A percentile compares a stretch with the other conserved stretches of the same genome.
Evolutionary conservation across 306 rosid species (phyloP).

Genomic region (Biancaea sappan): DNA sequence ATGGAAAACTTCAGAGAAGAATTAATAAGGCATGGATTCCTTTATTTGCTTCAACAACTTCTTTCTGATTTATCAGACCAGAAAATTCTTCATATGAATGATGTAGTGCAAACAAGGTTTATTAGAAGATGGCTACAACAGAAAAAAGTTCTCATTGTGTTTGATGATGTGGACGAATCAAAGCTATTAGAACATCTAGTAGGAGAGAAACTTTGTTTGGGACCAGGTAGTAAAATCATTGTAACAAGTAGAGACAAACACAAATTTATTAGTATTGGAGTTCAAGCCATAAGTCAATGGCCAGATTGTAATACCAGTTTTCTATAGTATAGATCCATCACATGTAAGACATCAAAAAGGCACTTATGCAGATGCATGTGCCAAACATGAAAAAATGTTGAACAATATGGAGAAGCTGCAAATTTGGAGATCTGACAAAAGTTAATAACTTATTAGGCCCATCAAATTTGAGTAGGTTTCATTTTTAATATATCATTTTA

Average conservation of each 20-base stretch:
- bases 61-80: not conserved
- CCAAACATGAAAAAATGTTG: not conserved
- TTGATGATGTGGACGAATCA: slow-evolving; percentile 20
- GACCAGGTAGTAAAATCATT: slow-evolving; percentile 27
- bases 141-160: slow-evolving; percentile 21
- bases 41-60: not conserved
- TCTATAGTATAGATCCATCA: no score
- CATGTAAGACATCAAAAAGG: no score
- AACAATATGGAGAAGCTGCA: not conserved
- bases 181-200: not conserved
- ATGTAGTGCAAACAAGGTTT: no score
- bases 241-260: slow-evolving; percentile 26
- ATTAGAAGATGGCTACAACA: no score
- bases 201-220: not conserved
- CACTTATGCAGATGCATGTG: not conserved
- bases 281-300: slow-evolving; percentile 7
- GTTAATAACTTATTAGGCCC: not conserved
- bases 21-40: not conserved
- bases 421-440: slow-evolving; percentile 1
- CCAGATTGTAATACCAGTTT: no score
- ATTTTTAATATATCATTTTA: no score
- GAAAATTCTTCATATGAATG: not conserved
- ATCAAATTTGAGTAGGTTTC: not conserved
- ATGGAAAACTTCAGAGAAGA: slow-evolving; percentile 14
- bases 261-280: not conserved